A percentile compares a stretch with the other conserved stretches of the same genome.
phyloP scores from a whole-genome alignment of 176 grass and related monocot genomes.

The Triticum turgidum region DNA sequence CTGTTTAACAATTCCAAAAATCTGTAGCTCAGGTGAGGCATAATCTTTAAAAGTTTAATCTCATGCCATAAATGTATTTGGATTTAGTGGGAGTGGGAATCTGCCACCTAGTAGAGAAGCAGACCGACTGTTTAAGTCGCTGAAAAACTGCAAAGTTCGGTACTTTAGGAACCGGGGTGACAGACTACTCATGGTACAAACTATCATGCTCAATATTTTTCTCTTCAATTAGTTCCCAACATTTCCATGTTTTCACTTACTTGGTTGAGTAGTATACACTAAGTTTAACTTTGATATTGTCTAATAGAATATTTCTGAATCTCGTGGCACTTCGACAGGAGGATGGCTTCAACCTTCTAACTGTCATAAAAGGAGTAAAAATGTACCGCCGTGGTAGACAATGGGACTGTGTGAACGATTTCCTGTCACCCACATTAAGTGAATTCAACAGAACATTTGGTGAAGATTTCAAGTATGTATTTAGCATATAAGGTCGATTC shows the following conservation, averaged over 20 bases:
- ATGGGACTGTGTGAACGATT: conserved; percentile 54
- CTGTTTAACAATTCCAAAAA: not conserved
- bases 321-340: conserved; percentile 41
- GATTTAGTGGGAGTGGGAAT: conserved; percentile 53
- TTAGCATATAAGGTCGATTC: not conserved
- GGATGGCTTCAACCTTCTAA: conserved; percentile 61
- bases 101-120: conserved; percentile 59
- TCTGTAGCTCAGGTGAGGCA: not conserved
- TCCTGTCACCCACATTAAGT: conserved; percentile 60
- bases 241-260: not conserved
- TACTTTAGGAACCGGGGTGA: conserved; percentile 59
- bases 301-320: not conserved
- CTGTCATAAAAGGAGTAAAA: conserved; percentile 55
- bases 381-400: conserved; percentile 56
- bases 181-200: conserved; percentile 55
- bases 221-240: not conserved
- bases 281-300: not conserved
- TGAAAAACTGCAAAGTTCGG: conserved; percentile 63
- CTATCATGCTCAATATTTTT: not conserved
- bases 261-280: not conserved
- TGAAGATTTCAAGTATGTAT: conserved; percentile 46
- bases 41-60: not conserved
- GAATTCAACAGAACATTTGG: conserved; percentile 58
- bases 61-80: not conserved
- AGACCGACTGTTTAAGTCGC: conserved; percentile 45